Conservation (phyloP, 768 basidiomycete genomes). For the Dendrothele bispora region DNA sequence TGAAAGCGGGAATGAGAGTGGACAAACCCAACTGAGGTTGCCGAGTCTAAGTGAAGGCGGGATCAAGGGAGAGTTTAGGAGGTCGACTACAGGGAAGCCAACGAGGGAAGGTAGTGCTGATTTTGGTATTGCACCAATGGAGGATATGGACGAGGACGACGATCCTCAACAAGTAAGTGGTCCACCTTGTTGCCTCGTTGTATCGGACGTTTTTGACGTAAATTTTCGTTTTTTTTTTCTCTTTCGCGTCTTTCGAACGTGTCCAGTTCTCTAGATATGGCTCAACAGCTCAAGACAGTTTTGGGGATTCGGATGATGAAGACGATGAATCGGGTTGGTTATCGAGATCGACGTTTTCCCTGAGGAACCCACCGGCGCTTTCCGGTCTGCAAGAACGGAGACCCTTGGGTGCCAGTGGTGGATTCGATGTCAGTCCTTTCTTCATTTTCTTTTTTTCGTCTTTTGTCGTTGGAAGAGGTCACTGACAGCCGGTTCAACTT, state of each 20-base stretch:
- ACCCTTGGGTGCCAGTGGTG: conserved; percentile 49
- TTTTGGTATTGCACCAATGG: conserved; percentile 57
- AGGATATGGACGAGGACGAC: conserved; percentile 43
- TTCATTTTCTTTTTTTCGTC: not conserved
- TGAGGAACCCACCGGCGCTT: conserved; percentile 49
- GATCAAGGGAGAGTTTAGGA: conserved; percentile 57
- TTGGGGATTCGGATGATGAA: conserved; percentile 65
- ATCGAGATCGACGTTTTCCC: conserved; percentile 70
- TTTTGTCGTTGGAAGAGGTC: no score
- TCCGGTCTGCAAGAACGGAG: conserved; percentile 46
- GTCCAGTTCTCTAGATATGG: conserved; percentile 78
- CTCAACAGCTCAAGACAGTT: conserved; percentile 64
- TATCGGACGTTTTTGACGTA: not conserved
- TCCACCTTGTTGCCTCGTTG: conserved; percentile 29
- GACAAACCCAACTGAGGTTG: conserved; percentile 13
- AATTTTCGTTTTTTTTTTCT: not conserved
- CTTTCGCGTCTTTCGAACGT: conserved; percentile 6
- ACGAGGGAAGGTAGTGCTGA: conserved; percentile 58
- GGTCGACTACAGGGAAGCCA: conserved; percentile 42
- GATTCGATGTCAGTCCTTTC: conserved; percentile 52
- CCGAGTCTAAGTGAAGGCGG: conserved; percentile 23
- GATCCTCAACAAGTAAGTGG: conserved; percentile 41
- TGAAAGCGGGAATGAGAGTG: conserved; percentile 1
- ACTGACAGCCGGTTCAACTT: not conserved
- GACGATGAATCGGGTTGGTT: conserved; percentile 84